Conservation (phyloP, 2,329 filamentous ascomycete species). For the Cladophialophora bantiana region DNA sequence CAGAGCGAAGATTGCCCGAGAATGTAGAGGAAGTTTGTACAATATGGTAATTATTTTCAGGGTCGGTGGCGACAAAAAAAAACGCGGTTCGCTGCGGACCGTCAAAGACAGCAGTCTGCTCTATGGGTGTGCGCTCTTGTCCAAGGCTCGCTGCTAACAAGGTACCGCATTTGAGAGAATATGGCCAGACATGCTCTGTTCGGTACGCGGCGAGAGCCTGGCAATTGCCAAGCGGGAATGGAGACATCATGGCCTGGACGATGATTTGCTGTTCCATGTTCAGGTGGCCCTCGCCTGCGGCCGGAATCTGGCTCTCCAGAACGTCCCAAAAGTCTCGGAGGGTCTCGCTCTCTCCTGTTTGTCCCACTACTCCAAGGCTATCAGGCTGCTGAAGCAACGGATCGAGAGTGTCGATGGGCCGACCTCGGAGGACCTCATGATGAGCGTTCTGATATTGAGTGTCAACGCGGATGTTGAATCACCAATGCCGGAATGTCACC, state of each 20-base stretch:
- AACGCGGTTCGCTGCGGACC: background rate
- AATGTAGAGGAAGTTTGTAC: constrained; percentile 12
- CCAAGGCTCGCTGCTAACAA: background rate
- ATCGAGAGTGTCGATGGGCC: constrained; percentile 9
- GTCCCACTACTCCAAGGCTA: constrained; percentile 10
- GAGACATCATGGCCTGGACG: constrained; percentile 8
- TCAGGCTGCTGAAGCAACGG: constrained; percentile 4
- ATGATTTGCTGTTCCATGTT: constrained; percentile 10
- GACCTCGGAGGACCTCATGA: constrained; percentile 15
- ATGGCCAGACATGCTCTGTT: constrained; percentile 13
- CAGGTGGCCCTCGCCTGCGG: constrained; percentile 12
- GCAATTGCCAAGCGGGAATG: constrained; percentile 7
- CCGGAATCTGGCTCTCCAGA: constrained; percentile 10
- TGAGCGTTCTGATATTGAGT: constrained; percentile 9
- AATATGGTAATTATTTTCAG: constrained; percentile 5
- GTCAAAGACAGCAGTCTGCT: background rate
- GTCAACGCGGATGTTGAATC: constrained; percentile 12
- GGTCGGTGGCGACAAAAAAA: background rate
- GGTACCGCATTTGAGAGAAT: constrained; percentile 6
- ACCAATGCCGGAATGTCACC: constrained; percentile 3
- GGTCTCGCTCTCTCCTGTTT: background rate
- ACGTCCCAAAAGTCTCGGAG: constrained; percentile 5
- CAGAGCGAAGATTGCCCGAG: constrained; percentile 5
- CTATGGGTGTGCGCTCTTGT: too few relatives aligned
- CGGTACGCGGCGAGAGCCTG: constrained; percentile 12